phyloP scores from a whole-genome alignment of 2,329 filamentous ascomycete species.

The Paecilomyces fulvus region DNA sequence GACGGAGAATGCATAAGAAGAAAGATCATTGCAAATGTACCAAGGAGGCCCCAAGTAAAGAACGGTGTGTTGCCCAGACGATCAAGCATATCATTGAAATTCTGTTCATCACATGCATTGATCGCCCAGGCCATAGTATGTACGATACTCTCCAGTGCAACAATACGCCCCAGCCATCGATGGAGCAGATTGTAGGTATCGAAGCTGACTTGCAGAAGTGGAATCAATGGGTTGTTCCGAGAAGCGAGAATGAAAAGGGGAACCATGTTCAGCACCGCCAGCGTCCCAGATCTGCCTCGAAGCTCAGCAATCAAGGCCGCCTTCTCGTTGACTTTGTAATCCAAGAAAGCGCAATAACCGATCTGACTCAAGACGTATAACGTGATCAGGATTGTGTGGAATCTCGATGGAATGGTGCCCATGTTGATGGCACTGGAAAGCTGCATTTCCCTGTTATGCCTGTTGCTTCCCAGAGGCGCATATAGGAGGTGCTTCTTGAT shows the following conservation, averaged over 20 bases:
- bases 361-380: conserved; percentile 66
- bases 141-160: conserved; percentile 60
- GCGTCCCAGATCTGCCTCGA: conserved; percentile 73
- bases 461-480: conserved; percentile 63
- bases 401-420: conserved; percentile 70
- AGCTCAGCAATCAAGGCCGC: conserved; percentile 66
- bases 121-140: conserved; percentile 71
- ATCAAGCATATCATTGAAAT: conserved; percentile 22
- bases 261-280: conserved; percentile 84
- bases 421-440: conserved; percentile 60
- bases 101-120: conserved; percentile 47
- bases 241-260: conserved; percentile 81
- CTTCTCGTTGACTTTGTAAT: conserved; percentile 35
- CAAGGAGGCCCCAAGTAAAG: conserved; percentile 39
- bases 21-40: conserved; percentile 31
- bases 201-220: conserved; percentile 76
- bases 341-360: conserved; percentile 55
- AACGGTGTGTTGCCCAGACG: conserved; percentile 31
- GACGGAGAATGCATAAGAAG: conserved; percentile 38
- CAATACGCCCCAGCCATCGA: conserved; percentile 71
- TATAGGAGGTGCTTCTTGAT: conserved; percentile 42
- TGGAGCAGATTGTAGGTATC: conserved; percentile 93
- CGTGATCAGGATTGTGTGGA: conserved; percentile 62
- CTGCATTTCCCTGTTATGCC: conserved; percentile 69
- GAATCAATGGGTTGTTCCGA: conserved; percentile 87